phyloP scores from a whole-genome alignment of 2,329 filamentous ascomycete genomes.

The Calonectria hongkongensis region DNA sequence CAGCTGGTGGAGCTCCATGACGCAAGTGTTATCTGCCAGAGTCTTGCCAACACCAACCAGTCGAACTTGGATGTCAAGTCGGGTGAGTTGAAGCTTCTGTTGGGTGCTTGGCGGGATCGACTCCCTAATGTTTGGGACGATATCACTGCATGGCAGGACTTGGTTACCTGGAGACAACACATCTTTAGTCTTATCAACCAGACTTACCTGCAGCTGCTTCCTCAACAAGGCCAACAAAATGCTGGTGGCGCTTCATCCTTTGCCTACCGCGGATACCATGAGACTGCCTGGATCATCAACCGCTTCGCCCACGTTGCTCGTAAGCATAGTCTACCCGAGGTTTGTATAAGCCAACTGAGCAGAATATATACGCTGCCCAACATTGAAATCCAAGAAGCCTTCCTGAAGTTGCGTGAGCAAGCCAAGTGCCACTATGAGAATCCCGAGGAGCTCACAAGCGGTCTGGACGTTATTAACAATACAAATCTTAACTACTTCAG shows the following conservation, averaged over 20 bases:
- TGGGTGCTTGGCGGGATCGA: constrained; percentile 96
- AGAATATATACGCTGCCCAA: constrained; percentile 99
- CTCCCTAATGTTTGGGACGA: constrained; percentile 99
- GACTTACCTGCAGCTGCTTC: constrained; percentile 91
- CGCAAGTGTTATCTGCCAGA: constrained; percentile 96
- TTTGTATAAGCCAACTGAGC: constrained; percentile 97
- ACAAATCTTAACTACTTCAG: constrained; percentile 99
- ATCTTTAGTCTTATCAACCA: constrained; percentile 98
- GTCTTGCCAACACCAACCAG: constrained; percentile 88
- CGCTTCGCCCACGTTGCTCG: constrained; percentile 97
- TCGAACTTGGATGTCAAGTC: constrained; percentile 94
- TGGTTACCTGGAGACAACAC: constrained; percentile 99
- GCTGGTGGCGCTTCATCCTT: constrained; percentile 90
- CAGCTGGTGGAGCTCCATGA: constrained; percentile 98
- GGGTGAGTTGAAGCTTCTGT: constrained; percentile 93
- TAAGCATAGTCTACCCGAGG: constrained; percentile 96
- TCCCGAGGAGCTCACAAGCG: constrained; percentile 90
- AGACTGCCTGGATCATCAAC: constrained; percentile 99
- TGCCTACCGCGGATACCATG: constrained; percentile 97
- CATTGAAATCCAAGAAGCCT: constrained; percentile 99
- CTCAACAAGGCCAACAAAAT: constrained; percentile 83
- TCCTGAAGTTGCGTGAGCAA: constrained; percentile 98
- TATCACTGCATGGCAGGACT: constrained; percentile 98
- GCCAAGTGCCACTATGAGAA: constrained; percentile 99
- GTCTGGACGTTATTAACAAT: constrained; percentile 98